phyloP scores from a whole-genome alignment of 371 early-diverging fungal genomes.

The Haplosporangium sp. region DNA sequence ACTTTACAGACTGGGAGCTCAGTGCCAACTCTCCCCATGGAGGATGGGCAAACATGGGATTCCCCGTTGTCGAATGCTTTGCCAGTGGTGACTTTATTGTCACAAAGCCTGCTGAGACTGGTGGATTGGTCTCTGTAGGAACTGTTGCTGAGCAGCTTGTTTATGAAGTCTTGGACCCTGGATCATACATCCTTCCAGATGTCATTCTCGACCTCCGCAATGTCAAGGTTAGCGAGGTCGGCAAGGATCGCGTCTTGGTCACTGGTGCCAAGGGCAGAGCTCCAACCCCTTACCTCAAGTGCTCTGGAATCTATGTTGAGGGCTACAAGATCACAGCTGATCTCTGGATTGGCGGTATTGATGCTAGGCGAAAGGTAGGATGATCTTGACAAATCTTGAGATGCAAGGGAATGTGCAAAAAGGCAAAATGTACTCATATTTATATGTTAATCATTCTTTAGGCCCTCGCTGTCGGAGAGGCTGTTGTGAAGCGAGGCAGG shows the following conservation, averaged over 20 bases:
- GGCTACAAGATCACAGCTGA: slow-evolving; percentile 78
- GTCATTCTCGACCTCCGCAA: slow-evolving; percentile 78
- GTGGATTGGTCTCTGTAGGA: slow-evolving; percentile 73
- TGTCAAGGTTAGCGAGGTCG: slow-evolving; percentile 68
- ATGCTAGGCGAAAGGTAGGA: slow-evolving; percentile 71
- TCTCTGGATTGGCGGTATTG: slow-evolving; percentile 75
- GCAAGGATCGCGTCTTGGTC: slow-evolving; percentile 71
- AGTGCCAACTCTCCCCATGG: slow-evolving; percentile 69
- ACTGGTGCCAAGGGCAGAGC: slow-evolving; percentile 74
- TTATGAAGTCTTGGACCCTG: slow-evolving; percentile 81
- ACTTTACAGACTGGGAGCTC: slow-evolving; percentile 81
- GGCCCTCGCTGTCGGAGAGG: slow-evolving; percentile 73
- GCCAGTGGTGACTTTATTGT: slow-evolving; percentile 70
- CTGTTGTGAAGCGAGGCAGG: slow-evolving; percentile 68
- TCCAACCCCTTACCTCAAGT: slow-evolving; percentile 76
- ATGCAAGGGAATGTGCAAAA: too few species aligned
- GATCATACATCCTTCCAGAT: slow-evolving; percentile 77
- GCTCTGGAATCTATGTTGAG: slow-evolving; percentile 77
- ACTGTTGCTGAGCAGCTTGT: slow-evolving; percentile 80
- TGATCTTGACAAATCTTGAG: too few species aligned
- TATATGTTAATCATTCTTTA: slow-evolving; percentile 16
- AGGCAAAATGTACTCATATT: not conserved
- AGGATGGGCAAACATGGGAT: slow-evolving; percentile 81
- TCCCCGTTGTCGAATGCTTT: slow-evolving; percentile 77
- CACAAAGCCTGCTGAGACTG: slow-evolving; percentile 78